These are phyloP conservation scores for Cyclotella baltica DNA, from an alignment of 108 stramenopile genomes.

Conservation along the genomic window DNA sequence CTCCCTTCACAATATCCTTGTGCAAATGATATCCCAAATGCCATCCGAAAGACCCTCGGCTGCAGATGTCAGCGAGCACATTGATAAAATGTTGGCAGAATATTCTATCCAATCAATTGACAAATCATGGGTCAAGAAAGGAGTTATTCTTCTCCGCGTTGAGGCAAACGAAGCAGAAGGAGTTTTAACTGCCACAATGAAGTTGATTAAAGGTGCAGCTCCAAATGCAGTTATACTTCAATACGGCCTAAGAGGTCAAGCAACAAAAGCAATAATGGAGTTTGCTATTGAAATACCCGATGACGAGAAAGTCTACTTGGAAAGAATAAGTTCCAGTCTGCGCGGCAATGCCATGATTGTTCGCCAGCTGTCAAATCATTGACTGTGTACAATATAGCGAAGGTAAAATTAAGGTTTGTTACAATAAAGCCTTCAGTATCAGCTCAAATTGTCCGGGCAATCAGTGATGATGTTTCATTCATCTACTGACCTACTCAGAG, in stretches of 20 bases:
- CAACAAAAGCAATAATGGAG: constrained; percentile 65
- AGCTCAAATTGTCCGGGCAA: too few species aligned
- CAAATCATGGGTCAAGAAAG: constrained; percentile 58
- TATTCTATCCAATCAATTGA: constrained; percentile 80
- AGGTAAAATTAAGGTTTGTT: not conserved
- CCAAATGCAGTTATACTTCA: constrained; percentile 70
- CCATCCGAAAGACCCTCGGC: constrained; percentile 75
- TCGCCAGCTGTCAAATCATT: constrained; percentile 27
- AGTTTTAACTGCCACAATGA: constrained; percentile 67
- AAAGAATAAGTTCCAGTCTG: constrained; percentile 41
- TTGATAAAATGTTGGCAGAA: constrained; percentile 72
- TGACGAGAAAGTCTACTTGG: constrained; percentile 14
- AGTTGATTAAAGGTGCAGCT: constrained; percentile 64
- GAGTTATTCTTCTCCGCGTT: constrained; percentile 71
- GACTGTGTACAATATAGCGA: not conserved
- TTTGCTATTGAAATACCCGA: constrained; percentile 60
- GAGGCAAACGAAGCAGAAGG: constrained; percentile 72
- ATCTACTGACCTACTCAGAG: too few species aligned
- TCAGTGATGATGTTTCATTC: too few species aligned
- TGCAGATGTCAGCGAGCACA: constrained; percentile 54
- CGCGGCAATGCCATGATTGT: constrained; percentile 26
- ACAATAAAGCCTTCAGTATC: not conserved
- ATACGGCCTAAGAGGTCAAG: constrained; percentile 79
- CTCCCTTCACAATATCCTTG: constrained; percentile 62
- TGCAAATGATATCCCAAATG: constrained; percentile 70